Conservation (phyloP, 2,329 filamentous ascomycete species). For the Hypoxylon sp. region DNA sequence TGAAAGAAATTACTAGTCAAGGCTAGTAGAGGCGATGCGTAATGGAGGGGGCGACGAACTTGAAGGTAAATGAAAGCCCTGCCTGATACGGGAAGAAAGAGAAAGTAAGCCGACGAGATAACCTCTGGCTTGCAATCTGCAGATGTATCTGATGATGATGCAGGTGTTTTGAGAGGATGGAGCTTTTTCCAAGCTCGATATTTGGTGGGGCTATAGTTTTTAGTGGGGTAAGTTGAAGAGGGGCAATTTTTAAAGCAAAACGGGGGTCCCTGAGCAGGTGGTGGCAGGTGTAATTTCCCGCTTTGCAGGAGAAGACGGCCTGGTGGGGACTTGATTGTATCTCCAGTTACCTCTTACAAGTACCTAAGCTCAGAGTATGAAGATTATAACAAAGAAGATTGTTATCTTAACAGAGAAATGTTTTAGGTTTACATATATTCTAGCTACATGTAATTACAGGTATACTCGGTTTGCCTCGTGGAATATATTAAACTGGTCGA, state of each 20-base stretch:
- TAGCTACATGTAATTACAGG: background rate
- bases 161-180: conserved; percentile 9
- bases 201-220: conserved; percentile 27
- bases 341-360: background rate
- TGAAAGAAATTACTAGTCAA: background rate
- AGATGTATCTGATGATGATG: conserved; percentile 20
- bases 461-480: too few species aligned
- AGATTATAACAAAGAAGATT: too few species aligned
- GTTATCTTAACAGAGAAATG: too few species aligned
- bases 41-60: background rate
- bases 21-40: background rate
- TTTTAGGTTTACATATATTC: background rate
- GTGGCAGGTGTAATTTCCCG: background rate
- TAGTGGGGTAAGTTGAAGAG: conserved; percentile 30
- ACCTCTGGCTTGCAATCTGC: conserved; percentile 19
- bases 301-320: background rate
- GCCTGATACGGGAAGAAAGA: background rate
- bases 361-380: conserved; percentile 12
- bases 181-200: conserved; percentile 37
- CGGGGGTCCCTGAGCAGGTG: conserved; percentile 1
- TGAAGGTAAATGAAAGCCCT: background rate
- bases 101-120: background rate
- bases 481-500: too few species aligned
- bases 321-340: background rate
- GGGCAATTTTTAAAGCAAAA: conserved; percentile 2